Evolutionary conservation across 352 stramenopile species (phyloP).

Genomic region (Thraustochytrium sp.): DNA sequence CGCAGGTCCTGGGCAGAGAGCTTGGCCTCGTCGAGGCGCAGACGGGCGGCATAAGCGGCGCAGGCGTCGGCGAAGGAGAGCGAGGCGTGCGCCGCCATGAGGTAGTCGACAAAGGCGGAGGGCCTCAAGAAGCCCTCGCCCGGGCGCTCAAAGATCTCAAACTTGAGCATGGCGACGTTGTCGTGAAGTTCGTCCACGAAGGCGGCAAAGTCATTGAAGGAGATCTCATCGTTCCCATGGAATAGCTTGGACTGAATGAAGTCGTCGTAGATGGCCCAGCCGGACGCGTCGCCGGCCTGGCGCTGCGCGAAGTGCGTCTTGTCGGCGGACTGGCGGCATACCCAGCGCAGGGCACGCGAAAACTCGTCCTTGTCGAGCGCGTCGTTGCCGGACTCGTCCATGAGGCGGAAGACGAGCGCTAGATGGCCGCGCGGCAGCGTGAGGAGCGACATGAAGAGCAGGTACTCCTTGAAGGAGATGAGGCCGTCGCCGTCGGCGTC

Average conservation of each 20-base stretch:
- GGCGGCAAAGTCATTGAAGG: neutral
- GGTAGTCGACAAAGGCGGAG: neutral
- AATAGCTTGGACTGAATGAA: neutral
- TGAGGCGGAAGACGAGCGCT: constrained; percentile 23
- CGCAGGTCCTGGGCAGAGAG: neutral
- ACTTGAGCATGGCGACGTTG: neutral
- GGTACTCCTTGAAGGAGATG: constrained; percentile 32
- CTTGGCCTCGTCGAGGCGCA: neutral
- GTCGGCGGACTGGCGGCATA: neutral
- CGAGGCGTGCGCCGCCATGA: neutral
- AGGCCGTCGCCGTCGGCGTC: constrained; percentile 17
- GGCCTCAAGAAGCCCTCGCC: neutral
- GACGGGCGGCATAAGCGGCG: neutral
- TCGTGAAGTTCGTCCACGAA: constrained; percentile 30
- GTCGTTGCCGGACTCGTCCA: neutral
- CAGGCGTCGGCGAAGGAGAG: neutral
- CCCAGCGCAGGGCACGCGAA: neutral
- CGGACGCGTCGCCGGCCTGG: neutral
- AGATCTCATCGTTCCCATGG: neutral
- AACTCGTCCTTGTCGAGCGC: constrained; percentile 3
- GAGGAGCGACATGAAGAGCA: constrained; percentile 18
- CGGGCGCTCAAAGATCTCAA: constrained; percentile 15
- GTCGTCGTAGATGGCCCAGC: neutral
- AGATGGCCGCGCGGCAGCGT: neutral
- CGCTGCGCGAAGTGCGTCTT: neutral